Evolutionary conservation across 257 asterid genomes (phyloP), one percentile per base, ranked within the genome.

Genomic region (Solanum habrochaites): DNA sequence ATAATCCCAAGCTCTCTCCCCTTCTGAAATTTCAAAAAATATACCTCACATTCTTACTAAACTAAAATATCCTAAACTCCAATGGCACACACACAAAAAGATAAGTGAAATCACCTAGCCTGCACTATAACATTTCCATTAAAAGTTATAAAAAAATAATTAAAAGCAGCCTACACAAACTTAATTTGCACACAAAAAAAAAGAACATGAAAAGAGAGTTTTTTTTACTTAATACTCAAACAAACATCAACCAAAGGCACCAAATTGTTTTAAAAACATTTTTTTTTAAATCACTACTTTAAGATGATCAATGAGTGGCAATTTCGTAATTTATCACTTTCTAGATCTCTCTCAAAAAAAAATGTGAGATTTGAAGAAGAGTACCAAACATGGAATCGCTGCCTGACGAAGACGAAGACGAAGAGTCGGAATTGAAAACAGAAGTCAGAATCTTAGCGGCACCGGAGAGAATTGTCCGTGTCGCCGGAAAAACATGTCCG

Each of bases 391-490:
- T 90, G 25, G 85, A 89, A 31, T 86, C 94, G 74, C 89, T 92
- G 13, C 87, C 91, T 2, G 88, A 89, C 35, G 94, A 91, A 21
- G 98, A 93, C 7, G 90, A 86, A 80, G 75, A 29, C 15, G 92
- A 85, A 37, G 95, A 86, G 43, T 69, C 75, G 7, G 95, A 95
- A 70, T 92, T 89, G 84, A 96, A 92, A 40, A 95, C 92, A 66
- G 94, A 86, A 13, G 94, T 89, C 27, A 95, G 18, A 69, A 96
- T 85, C 88, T 93, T 95, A 4, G 93, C 95, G 15, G 98, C 98
- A 64, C 98, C 96, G n/a, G 98, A 91, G 25, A 96, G 94, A 62
- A 96, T 83, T 85, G 90, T 89, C 47, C 90, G 91, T 69, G 91
- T 87, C 72, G 86, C 88, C 47, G 91, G 90, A 78, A 87, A 27